A percentile compares a stretch with the other conserved stretches of the same genome.
Conservation (phyloP, 257 asterid species). For the Mentha longifolia region DNA sequence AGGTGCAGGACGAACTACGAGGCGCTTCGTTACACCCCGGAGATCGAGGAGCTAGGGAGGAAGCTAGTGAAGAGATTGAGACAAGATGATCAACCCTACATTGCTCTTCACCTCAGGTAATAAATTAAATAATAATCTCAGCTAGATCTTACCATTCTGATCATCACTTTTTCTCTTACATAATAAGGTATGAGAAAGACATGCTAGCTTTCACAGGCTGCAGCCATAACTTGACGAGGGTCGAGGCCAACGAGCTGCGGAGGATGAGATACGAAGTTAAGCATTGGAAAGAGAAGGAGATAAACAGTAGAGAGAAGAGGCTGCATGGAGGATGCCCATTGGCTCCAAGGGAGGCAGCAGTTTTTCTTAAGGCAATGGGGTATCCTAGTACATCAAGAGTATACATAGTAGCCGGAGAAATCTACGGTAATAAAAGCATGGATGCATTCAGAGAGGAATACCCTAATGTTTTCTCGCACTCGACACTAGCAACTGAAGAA, state of each 20-base stretch:
- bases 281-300: slow-evolving; percentile 73
- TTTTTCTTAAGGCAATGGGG: slow-evolving; percentile 74
- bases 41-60: slow-evolving; percentile 62
- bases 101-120: slow-evolving; percentile 73
- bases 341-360: slow-evolving; percentile 77
- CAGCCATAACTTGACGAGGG: slow-evolving; percentile 54
- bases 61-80: slow-evolving; percentile 50
- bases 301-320: slow-evolving; percentile 47
- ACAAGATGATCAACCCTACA: slow-evolving; percentile 43
- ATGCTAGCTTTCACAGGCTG: slow-evolving; percentile 86
- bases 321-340: slow-evolving; percentile 63
- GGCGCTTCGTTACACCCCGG: slow-evolving; percentile 59
- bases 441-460: slow-evolving; percentile 48
- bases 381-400: slow-evolving; percentile 53
- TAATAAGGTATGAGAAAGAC: slow-evolving; percentile 75
- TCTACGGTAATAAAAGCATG: slow-evolving; percentile 59
- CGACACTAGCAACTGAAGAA: slow-evolving; percentile 52
- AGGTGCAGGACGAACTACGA: slow-evolving; percentile 69
- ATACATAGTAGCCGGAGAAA: slow-evolving; percentile 72
- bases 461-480: slow-evolving; percentile 60
- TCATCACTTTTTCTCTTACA: slow-evolving; percentile 25
- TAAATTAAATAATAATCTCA: slow-evolving; percentile 4
- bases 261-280: slow-evolving; percentile 53
- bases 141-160: not conserved
- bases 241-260: slow-evolving; percentile 58